Percentiles rank a stretch among this genome's conserved stretches.
phyloP scores from a whole-genome alignment of 768 basidiomycete species.

The Lentinula aciculospora region DNA sequence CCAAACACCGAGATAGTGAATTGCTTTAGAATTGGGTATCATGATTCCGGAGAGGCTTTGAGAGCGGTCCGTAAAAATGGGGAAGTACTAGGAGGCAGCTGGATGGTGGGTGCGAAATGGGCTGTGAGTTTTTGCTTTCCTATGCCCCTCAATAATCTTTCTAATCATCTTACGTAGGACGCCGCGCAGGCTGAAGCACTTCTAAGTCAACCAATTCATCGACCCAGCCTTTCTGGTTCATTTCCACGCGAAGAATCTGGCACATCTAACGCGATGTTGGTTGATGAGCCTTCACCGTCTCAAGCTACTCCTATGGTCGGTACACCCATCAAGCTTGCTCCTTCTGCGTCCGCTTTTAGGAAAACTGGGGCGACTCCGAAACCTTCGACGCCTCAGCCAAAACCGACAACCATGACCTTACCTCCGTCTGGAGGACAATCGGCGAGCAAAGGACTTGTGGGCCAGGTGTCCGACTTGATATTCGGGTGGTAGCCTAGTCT shows the following conservation, averaged over 20 bases:
- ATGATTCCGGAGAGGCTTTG: conserved; percentile 65
- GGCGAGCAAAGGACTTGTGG: conserved; percentile 55
- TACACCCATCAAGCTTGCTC: conserved; percentile 68
- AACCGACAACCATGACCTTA: conserved; percentile 11
- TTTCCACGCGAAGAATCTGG: conserved; percentile 18
- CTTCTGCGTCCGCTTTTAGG: conserved; percentile 68
- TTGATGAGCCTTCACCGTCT: conserved; percentile 32
- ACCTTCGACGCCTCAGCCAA: conserved; percentile 17
- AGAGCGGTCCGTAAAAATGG: conserved; percentile 81
- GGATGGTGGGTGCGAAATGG: conserved; percentile 87
- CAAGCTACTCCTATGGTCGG: conserved; percentile 43
- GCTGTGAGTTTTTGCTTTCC: conserved; percentile 44
- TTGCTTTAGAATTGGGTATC: conserved; percentile 78
- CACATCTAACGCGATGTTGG: conserved; percentile 37
- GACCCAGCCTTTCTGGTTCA: conserved; percentile 16
- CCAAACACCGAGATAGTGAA: conserved; percentile 65
- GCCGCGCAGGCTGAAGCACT: conserved; percentile 49
- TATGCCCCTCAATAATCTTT: neutral
- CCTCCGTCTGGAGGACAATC: conserved; percentile 21
- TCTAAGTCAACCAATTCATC: conserved; percentile 24
- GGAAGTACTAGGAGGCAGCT: conserved; percentile 65
- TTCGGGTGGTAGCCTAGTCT: conserved; percentile 64
- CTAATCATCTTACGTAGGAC: conserved; percentile 36
- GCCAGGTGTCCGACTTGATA: conserved; percentile 74
- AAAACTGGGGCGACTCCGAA: conserved; percentile 22